These are phyloP conservation scores for Didymella pinodella DNA, from an alignment of 2,329 filamentous ascomycete species.

Conservation along the genomic window DNA sequence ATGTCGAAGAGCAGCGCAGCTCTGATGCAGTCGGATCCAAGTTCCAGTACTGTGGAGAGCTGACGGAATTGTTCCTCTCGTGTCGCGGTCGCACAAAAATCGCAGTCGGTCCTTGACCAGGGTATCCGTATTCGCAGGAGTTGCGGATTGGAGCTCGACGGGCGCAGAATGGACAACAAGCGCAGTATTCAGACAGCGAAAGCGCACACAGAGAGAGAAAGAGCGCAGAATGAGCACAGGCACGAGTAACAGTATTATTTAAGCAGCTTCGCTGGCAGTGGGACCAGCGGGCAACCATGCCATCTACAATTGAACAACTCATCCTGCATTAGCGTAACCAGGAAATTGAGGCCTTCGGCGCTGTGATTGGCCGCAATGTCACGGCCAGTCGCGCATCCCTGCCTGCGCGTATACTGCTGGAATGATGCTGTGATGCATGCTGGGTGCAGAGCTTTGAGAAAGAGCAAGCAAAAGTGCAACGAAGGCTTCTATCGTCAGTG, in stretches of 20 bases:
- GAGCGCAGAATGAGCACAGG: slow-evolving; percentile 16
- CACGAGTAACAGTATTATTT: slow-evolving; percentile 38
- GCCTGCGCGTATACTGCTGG: slow-evolving; percentile 15
- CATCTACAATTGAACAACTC: slow-evolving; percentile 49
- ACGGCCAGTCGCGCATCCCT: slow-evolving; percentile 21
- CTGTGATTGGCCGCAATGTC: slow-evolving; percentile 33
- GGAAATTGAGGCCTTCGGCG: slow-evolving; percentile 29
- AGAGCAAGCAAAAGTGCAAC: neutral
- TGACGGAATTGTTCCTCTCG: slow-evolving; percentile 12
- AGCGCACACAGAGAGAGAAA: slow-evolving; percentile 19
- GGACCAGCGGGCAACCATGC: slow-evolving; percentile 36
- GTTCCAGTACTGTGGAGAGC: slow-evolving; percentile 13
- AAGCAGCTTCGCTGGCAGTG: slow-evolving; percentile 34
- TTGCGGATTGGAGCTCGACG: neutral
- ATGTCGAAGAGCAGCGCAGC: slow-evolving; percentile 6
- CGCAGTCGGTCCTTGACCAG: slow-evolving; percentile 11
- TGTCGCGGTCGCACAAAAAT: slow-evolving; percentile 21
- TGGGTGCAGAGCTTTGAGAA: neutral
- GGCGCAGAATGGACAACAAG: slow-evolving; percentile 7
- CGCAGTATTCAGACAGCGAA: slow-evolving; percentile 16
- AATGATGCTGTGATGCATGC: slow-evolving; percentile 9
- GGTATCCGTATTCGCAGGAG: slow-evolving; percentile 11
- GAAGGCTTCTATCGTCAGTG: neutral
- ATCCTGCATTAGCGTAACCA: slow-evolving; percentile 50
- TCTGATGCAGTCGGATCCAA: slow-evolving; percentile 1